Base-by-base conservation (phyloP, 768 basidiomycete species). In the Collybia nuda region DNA sequence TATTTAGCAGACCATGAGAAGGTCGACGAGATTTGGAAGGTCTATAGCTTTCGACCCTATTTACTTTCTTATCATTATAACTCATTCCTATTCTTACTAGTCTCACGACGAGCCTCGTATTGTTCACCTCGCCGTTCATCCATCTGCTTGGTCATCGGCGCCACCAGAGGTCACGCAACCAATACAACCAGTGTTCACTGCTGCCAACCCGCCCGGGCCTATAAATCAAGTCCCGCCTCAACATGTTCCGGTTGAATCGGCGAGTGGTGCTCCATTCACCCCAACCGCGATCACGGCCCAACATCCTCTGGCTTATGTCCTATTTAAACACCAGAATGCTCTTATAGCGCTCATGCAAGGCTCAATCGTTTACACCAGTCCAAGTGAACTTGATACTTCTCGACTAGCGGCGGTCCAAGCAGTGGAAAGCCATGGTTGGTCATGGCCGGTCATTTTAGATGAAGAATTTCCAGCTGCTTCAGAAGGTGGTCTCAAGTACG, bases 51-150 rank as follows among this genome's bases (percentile, higher is more conserved):
- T 53, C 39, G 40, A 48, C 51, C 41, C 45, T 47, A 29, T 48
- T 40, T 56, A 43, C 50, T 40, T 41, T 55, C 38, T 39, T 40
- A 41, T 38, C 46, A 43, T 40, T 39, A 28, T 54, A 17, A 49
- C 47, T 21, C 51, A 44, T 42, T 29, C 55, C 52, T 47, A 48
- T 29, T 51, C 39, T 52, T 32, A 57, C 29, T 60, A 89, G 88
- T 69, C 70, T 39, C 65, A 69, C 36, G 77, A 79, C 48, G 85
- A 85, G 46, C 75, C 80, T 21, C 79, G 78, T 38, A 74, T 83
- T 49, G 71, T 91, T 38, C 90, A 90, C 67, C 74, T 92, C 18
- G 84, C 88, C 12, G 88, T 92, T n/a, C 84, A 86, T 61, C 85
- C 87, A 19, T 86, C 85, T 22, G 85, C 85, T 47, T 92, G 90